phyloP scores from a whole-genome alignment of 805 yeast genomes.

The Monosporozyma unispora region DNA sequence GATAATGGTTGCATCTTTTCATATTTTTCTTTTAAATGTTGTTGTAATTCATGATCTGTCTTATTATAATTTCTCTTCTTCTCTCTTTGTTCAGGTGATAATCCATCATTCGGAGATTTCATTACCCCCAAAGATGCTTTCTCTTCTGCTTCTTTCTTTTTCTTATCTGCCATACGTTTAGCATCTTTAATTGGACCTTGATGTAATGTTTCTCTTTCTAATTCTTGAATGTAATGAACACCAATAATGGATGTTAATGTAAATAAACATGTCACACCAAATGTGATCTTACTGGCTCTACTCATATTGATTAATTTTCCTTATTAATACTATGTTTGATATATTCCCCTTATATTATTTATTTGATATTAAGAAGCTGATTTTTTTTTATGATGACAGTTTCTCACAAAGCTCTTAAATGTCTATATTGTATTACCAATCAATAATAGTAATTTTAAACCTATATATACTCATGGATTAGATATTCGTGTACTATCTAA shows the following conservation, averaged over 20 bases:
- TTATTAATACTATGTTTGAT: no score
- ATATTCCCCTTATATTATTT: no score
- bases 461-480: no score
- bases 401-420: no score
- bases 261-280: conserved; percentile 46
- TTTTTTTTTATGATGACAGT: no score
- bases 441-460: no score
- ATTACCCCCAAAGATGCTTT: conserved; percentile 17
- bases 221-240: conserved; percentile 60
- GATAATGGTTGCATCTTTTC: conserved; percentile 56
- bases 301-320: conserved; percentile 59
- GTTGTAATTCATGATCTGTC: conserved; percentile 58
- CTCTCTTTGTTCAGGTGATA: conserved; percentile 28
- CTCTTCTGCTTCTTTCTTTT: background rate
- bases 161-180: conserved; percentile 44
- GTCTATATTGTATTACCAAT: no score
- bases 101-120: conserved; percentile 10
- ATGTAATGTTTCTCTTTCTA: conserved; percentile 62
- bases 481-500: no score
- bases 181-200: conserved; percentile 85
- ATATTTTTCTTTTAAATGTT: conserved; percentile 46
- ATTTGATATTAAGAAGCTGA: no score
- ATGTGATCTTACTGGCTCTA: conserved; percentile 67
- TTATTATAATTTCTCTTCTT: conserved; percentile 45
- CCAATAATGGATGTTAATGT: conserved; percentile 55